Base-by-base conservation (phyloP, 768 basidiomycete species). In the Lentinus brumalis region DNA sequence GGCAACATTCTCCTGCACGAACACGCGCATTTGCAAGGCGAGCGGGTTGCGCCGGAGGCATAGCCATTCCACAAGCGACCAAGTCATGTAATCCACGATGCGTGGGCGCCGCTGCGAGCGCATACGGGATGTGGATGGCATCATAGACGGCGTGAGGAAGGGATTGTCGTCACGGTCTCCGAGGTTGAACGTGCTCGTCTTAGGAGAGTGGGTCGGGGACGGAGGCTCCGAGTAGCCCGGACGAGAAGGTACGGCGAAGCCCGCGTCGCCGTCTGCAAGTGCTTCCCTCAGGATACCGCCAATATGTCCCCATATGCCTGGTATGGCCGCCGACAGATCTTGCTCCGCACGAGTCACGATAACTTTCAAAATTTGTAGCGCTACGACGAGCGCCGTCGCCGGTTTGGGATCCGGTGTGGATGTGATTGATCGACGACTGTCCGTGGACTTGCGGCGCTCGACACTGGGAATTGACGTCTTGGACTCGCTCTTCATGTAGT, bases 11-110 rank as follows among this genome's bases (percentile, higher is more conserved):
- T 89, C 87, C 65, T 83, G 82, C n/a, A 83, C 75, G 59, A 89
- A 81, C 3, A 85, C 73, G 29, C 86, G 86, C 74, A 92, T 78
- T 63, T 89, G 88, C 31, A 88, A 74, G 54, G 82, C 74, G 31
- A 92, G 77, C 0, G 89, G 88, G 41, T 75, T 85, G 16, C 87
- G 80, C 66, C 81, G 83, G 1, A 84, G 78, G 63, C 84, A 88
- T 16, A 88, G 70, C 56, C 89, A 78, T 66, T 91, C 87, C 30
- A 91, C 73, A 31, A 86, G 70, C 3, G 90, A 91, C 89, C 89
- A 91, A 1, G 87, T 76, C 9, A 83, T 74, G 64, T 90, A 92
- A 70, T 92, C 91, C 5, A 89, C 75, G 29, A 88, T 74, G 31
- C 88, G 79, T 3, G 88, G 88, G 18, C 58, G 65, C 51, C 71